Conservation (phyloP, 2,329 filamentous ascomycete genomes). For the Clonostachys rosea region DNA sequence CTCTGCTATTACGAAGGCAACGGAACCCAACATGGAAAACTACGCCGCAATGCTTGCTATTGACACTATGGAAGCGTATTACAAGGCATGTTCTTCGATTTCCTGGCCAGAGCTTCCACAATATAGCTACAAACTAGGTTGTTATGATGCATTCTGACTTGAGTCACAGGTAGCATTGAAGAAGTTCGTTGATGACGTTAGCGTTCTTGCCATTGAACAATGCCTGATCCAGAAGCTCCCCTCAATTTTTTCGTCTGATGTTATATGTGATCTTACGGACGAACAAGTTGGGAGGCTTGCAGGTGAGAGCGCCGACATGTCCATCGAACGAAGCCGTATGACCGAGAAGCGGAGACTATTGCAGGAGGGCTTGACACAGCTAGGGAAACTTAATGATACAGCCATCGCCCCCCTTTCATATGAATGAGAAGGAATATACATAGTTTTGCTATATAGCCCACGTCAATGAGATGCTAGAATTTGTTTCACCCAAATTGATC, state of each 20-base stretch:
- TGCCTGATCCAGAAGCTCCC: conserved; percentile 18
- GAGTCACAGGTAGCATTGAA: conserved; percentile 19
- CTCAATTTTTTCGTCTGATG: conserved; percentile 9
- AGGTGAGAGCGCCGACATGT: conserved; percentile 1
- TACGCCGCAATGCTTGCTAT: conserved; percentile 20
- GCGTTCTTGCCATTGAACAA: conserved; percentile 20
- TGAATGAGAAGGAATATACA: background rate
- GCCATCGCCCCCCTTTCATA: background rate
- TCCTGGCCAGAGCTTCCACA: too few relatives aligned
- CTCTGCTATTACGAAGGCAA: conserved; percentile 3
- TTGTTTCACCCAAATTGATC: too few relatives aligned
- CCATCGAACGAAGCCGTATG: background rate
- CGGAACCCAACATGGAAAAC: conserved; percentile 21
- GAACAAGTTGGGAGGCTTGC: conserved; percentile 4
- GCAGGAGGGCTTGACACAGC: background rate
- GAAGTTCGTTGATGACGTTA: conserved; percentile 22
- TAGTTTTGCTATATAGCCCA: too few relatives aligned
- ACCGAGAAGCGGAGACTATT: conserved; percentile 1
- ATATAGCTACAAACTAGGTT: background rate
- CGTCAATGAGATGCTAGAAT: too few relatives aligned
- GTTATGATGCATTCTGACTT: conserved; percentile 1
- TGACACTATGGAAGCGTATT: conserved; percentile 30
- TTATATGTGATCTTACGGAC: conserved; percentile 7
- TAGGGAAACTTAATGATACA: background rate
- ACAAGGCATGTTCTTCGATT: conserved; percentile 17